Conservation (phyloP, 75 land plant genomes). For the Pinus albicaulis region DNA sequence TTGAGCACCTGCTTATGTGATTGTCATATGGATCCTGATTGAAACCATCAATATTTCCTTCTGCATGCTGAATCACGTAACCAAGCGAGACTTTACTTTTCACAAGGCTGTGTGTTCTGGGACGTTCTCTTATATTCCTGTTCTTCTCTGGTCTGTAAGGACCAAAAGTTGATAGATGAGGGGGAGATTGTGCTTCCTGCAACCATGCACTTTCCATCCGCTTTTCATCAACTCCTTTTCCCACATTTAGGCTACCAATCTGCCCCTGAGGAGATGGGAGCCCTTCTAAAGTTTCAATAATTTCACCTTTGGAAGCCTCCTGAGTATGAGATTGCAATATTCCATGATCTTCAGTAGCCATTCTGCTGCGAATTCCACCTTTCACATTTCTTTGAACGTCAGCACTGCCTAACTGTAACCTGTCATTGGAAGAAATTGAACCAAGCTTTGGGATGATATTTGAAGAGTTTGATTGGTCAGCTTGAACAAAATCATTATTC, state of each 20-base stretch:
- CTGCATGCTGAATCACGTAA: constrained; percentile 75
- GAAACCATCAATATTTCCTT: constrained; percentile 34
- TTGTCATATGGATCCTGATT: constrained; percentile 7
- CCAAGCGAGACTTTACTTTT: constrained; percentile 65
- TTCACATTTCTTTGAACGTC: neutral
- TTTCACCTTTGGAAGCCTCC: constrained; percentile 32
- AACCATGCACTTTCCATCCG: constrained; percentile 18
- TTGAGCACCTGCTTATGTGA: constrained; percentile 39
- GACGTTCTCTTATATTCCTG: constrained; percentile 20
- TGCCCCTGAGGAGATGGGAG: constrained; percentile 9
- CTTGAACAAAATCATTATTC: constrained; percentile 15
- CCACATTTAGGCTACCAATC: constrained; percentile 5
- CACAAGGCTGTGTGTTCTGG: constrained; percentile 29
- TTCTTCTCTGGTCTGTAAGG: constrained; percentile 22
- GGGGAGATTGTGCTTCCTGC: constrained; percentile 19
- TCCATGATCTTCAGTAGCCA: constrained; percentile 8
- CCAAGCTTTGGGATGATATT: neutral
- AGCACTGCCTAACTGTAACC: constrained; percentile 1
- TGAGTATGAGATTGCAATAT: constrained; percentile 5
- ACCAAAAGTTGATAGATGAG: constrained; percentile 14
- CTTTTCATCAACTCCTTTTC: constrained; percentile 8
- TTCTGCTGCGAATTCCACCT: constrained; percentile 8
- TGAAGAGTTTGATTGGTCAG: constrained; percentile 13
- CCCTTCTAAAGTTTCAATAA: constrained; percentile 32
- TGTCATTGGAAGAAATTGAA: neutral